Base-by-base conservation (phyloP, 2,329 filamentous ascomycete genomes). In the Monilinia vaccinii-corymbosi region DNA sequence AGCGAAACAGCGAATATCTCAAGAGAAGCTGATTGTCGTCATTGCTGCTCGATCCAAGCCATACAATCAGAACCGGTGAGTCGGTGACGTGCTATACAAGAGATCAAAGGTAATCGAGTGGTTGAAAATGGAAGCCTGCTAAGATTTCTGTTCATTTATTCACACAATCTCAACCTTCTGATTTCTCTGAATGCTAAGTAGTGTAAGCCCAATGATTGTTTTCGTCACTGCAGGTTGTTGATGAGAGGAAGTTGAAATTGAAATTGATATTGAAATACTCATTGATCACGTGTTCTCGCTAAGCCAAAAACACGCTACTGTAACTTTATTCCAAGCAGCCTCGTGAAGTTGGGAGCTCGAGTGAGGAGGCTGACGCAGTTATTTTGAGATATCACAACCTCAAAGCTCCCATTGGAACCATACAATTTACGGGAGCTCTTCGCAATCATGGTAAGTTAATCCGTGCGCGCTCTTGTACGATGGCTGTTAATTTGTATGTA, bases 111-210 rank as follows among this genome's bases (percentile, higher is more conserved):
- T 25, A 25, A 25, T 31, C 23, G 23, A 56, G 18, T 45, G 32
- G 42, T 31, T 23, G 21, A 34, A 36, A 36, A 53, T 45, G 42
- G 60, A 52, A 55, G 40, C 61, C 69, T 68, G 69, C 71, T 73
- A 66, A 72, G 71, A 73, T 73, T 63, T 73, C 71, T 73, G 71
- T 73, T 73, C 71, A 70, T 64, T 63, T 64, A 62, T 48, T 63
- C 67, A 72, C 68, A 63, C 71, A 72, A 69, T 36, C 67, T 62
- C 59, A 62, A 68, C 70, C 55, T 47, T 68, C 50, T 61, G 36
- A 53, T 60, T 46, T 38, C 38, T 48, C 55, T 60, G 62, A 68
- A 60, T 49, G 67, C 48, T 71, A 64, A 64, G 66, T 71, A 45
- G 65, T 70, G 65, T 55, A 63, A 70, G 70, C 69, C 71, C 66